A percentile compares a stretch with the other conserved stretches of the same genome.
phyloP scores from a whole-genome alignment of 306 rosid species.

The Lathyrus tuberosus region DNA sequence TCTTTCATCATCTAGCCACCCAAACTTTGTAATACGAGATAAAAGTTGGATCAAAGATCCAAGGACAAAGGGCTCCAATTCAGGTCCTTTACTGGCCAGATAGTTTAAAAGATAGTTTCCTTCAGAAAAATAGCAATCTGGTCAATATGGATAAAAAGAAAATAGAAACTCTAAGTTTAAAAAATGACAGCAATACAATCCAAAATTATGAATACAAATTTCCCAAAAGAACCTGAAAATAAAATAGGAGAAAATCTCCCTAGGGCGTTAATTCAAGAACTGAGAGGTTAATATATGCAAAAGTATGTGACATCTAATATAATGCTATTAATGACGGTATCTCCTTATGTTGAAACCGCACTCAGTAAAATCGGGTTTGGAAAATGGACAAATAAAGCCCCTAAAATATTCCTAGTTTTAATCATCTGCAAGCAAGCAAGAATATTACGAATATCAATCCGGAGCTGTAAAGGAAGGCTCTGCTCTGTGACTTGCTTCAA shows the following conservation, averaged over 20 bases:
- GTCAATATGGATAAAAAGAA: slow-evolving; percentile 34
- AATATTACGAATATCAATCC: slow-evolving; percentile 61
- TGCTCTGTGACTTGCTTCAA: slow-evolving; percentile 62
- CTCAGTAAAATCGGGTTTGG: slow-evolving; percentile 18
- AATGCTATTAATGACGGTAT: neutral
- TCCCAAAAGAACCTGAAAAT: slow-evolving; percentile 20
- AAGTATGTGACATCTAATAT: slow-evolving; percentile 1
- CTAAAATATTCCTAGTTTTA: slow-evolving; percentile 36
- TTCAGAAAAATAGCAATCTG: slow-evolving; percentile 48
- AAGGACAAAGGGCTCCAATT: slow-evolving; percentile 53
- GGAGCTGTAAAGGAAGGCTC: slow-evolving; percentile 56
- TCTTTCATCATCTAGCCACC: slow-evolving; percentile 61
- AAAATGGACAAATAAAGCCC: slow-evolving; percentile 32
- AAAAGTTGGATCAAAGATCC: slow-evolving; percentile 55
- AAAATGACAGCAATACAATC: slow-evolving; percentile 18
- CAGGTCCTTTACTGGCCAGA: slow-evolving; percentile 61
- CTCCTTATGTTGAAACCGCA: slow-evolving; percentile 9
- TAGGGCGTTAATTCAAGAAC: slow-evolving; percentile 12
- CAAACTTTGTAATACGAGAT: slow-evolving; percentile 54
- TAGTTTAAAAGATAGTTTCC: slow-evolving; percentile 58
- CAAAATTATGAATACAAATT: slow-evolving; percentile 19
- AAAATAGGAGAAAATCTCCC: slow-evolving; percentile 25
- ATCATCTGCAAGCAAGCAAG: slow-evolving; percentile 44
- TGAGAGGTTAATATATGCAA: slow-evolving; percentile 14
- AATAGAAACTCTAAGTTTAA: slow-evolving; percentile 20